Percentiles rank a stretch among this genome's conserved stretches.
These are phyloP conservation scores for Stereocaulon alpinum DNA, from an alignment of 495 filamentous ascomycete species.

Conservation along the genomic window DNA sequence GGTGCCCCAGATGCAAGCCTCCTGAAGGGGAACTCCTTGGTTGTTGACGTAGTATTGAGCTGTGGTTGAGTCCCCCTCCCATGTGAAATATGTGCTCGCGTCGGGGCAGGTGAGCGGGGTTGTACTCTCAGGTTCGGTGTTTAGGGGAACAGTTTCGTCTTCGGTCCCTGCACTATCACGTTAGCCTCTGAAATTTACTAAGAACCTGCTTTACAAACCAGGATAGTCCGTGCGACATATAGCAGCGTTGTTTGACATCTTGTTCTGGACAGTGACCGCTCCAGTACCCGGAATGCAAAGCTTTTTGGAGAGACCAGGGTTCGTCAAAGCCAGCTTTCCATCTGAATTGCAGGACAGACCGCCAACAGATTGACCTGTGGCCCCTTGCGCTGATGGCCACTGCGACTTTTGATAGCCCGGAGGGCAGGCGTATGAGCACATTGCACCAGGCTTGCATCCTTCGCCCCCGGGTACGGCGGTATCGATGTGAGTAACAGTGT, in stretches of 20 bases:
- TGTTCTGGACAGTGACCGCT: conserved; percentile 64
- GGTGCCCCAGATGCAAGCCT: conserved; percentile 75
- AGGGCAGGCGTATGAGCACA: conserved; percentile 94
- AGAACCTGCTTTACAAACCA: conserved; percentile 37
- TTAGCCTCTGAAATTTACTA: conserved; percentile 12
- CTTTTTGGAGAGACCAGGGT: conserved; percentile 46
- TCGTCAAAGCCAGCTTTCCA: conserved; percentile 72
- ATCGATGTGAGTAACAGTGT: conserved; percentile 47
- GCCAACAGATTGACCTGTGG: conserved; percentile 77
- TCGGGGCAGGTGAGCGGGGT: conserved; percentile 64
- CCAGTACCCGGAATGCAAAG: conserved; percentile 69
- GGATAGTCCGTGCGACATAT: conserved; percentile 97
- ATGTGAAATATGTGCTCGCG: conserved; percentile 59
- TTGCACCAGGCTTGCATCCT: conserved; percentile 48
- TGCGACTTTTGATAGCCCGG: conserved; percentile 86
- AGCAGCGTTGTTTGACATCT: conserved; percentile 50
- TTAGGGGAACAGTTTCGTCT: conserved; percentile 67
- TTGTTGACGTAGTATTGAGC: conserved; percentile 98
- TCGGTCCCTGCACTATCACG: conserved; percentile 46
- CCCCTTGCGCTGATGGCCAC: conserved; percentile 75
- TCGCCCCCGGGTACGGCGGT: conserved; percentile 45
- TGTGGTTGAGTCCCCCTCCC: conserved; percentile 63
- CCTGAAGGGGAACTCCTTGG: conserved; percentile 48
- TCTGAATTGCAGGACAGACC: conserved; percentile 68
- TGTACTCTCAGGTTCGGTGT: conserved; percentile 43